These are phyloP conservation scores for Botrytis byssoidea DNA, from an alignment of 2,329 filamentous ascomycete genomes.

Conservation along the genomic window DNA sequence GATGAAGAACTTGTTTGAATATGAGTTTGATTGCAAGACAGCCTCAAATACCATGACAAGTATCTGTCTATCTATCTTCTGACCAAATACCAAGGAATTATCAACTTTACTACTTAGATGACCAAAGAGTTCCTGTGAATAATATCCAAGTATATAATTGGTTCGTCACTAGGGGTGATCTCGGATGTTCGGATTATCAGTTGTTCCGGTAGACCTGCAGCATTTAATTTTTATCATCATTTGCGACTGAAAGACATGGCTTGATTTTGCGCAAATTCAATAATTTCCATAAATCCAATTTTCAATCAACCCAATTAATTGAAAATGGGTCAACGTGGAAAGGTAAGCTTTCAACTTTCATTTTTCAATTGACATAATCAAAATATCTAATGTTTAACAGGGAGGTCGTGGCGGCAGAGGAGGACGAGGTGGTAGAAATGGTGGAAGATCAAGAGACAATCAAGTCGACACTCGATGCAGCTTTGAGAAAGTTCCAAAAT, in stretches of 20 bases:
- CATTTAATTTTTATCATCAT: conserved; percentile 17
- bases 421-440: conserved; percentile 30
- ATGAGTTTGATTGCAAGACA: neutral
- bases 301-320: conserved; percentile 1
- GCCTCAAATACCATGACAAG: accelerated
- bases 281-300: neutral
- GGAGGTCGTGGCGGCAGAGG: conserved; percentile 30
- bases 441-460: conserved; percentile 32
- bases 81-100: neutral
- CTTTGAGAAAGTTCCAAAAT: conserved; percentile 62
- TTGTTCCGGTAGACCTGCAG: neutral
- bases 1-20: neutral
- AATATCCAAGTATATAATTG: neutral
- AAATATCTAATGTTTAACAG: conserved; percentile 14
- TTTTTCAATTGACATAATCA: conserved; percentile 7
- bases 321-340: conserved; percentile 37
- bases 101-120: neutral
- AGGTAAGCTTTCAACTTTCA: conserved; percentile 29
- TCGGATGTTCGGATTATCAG: neutral
- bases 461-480: conserved; percentile 46
- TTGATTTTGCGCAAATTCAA: conserved; percentile 10
- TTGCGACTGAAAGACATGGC: neutral
- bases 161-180: neutral
- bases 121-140: neutral
- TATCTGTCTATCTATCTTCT: neutral